Evolutionary conservation across 2,329 filamentous ascomycete genomes (phyloP).

Genomic region (Arthrobotrys sphaeroides): DNA sequence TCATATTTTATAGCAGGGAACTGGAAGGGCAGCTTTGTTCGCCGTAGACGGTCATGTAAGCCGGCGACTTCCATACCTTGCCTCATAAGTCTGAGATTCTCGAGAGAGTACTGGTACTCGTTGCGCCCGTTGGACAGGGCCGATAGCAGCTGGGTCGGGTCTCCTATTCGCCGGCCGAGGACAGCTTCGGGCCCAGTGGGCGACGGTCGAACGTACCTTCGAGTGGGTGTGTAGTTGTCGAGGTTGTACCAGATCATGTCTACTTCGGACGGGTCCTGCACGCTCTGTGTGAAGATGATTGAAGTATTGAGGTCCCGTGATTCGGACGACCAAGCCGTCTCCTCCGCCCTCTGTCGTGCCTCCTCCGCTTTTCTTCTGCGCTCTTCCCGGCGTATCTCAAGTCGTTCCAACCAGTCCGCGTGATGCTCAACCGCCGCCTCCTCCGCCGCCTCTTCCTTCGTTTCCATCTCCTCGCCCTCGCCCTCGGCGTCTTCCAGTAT

Average conservation of each 20-base stretch:
- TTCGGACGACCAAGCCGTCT: not conserved
- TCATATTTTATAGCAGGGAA: slow-evolving; percentile 35
- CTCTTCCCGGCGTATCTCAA: not conserved
- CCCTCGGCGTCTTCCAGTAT: no score
- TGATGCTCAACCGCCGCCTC: not conserved
- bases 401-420: not conserved
- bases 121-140: slow-evolving; percentile 19
- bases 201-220: not conserved
- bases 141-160: not conserved
- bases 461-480: not conserved
- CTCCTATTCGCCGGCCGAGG: slow-evolving; percentile 4
- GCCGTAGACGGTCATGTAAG: slow-evolving; percentile 7
- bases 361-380: not conserved
- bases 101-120: slow-evolving; percentile 38
- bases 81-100: slow-evolving; percentile 24
- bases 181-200: not conserved
- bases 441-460: not conserved
- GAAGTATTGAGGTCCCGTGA: slow-evolving; percentile 3
- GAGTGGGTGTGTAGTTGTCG: not conserved
- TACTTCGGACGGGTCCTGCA: not conserved
- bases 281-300: slow-evolving; percentile 15
- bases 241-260: slow-evolving; percentile 3
- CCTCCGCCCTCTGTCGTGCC: not conserved
- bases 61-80: slow-evolving; percentile 3
- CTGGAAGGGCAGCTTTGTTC: slow-evolving; percentile 23